Percentiles rank a stretch among this genome's conserved stretches.
These are phyloP conservation scores for Solanum dulcamara DNA, from an alignment of 257 asterid genomes.

Conservation along the genomic window DNA sequence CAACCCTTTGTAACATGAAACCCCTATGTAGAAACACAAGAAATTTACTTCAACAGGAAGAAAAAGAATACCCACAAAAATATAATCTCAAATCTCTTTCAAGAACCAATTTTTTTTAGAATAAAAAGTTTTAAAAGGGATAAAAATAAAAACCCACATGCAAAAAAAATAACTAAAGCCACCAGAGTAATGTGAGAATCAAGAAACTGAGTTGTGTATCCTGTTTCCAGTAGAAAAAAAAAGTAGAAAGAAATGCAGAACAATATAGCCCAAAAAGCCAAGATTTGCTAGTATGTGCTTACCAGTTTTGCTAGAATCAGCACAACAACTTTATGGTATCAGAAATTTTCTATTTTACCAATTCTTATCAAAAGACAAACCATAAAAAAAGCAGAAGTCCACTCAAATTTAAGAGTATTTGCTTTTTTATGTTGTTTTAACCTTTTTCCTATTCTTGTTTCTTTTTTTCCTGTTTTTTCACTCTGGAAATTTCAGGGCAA, in stretches of 20 bases:
- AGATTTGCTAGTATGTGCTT: constrained; percentile 32
- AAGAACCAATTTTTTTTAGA: background rate
- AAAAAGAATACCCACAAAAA: background rate
- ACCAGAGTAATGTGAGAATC: constrained; percentile 2
- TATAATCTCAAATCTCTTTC: background rate
- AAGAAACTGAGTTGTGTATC: constrained; percentile 6
- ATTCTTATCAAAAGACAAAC: constrained; percentile 21
- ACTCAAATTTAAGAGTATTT: background rate
- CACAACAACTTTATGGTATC: constrained; percentile 13
- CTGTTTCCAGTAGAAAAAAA: background rate
- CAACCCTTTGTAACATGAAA: constrained; percentile 31
- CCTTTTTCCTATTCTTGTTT: background rate
- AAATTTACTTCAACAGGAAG: constrained; percentile 10
- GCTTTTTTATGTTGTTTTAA: background rate
- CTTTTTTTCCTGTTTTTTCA: background rate
- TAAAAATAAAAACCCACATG: constrained; percentile 26
- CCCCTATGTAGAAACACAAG: constrained; percentile 12
- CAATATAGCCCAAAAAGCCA: constrained; percentile 19
- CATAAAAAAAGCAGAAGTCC: background rate
- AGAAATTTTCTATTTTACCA: constrained; percentile 15
- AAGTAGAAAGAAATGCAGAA: background rate
- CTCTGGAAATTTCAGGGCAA: constrained; percentile 2
- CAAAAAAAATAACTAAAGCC: constrained; percentile 10
- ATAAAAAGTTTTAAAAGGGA: background rate
- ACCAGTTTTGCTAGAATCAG: constrained; percentile 39